Evolutionary conservation across 805 yeast species (phyloP).

Genomic region (Metschnikowia continentalis): DNA sequence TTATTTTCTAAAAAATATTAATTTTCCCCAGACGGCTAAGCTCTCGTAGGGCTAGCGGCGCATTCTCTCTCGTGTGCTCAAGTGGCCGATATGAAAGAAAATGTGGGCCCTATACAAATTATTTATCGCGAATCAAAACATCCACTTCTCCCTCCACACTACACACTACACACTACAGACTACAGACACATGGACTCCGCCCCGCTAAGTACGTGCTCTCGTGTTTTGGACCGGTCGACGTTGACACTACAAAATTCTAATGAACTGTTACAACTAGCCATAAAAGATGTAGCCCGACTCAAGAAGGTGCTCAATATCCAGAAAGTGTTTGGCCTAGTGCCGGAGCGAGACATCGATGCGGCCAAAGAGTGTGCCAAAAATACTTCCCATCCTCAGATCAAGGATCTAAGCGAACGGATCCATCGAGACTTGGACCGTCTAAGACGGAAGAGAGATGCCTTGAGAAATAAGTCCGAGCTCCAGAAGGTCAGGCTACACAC

Average conservation of each 20-base stretch:
- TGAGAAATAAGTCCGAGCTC: conserved; percentile 36
- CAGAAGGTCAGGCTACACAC: conserved; percentile 36
- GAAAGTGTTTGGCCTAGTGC: conserved; percentile 48
- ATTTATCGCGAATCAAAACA: conserved; percentile 5
- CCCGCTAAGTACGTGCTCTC: conserved; percentile 6
- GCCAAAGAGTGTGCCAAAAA: conserved; percentile 35
- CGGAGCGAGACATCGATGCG: conserved; percentile 42
- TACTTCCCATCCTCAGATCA: conserved; percentile 42
- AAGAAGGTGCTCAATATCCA: conserved; percentile 39
- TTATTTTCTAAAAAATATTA: background rate
- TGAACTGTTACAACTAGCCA: conserved; percentile 29
- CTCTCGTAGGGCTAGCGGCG: background rate
- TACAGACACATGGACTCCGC: background rate
- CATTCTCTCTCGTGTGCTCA: background rate
- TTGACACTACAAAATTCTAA: conserved; percentile 31
- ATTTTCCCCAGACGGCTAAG: background rate
- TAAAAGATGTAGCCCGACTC: conserved; percentile 39
- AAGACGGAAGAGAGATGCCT: conserved; percentile 27
- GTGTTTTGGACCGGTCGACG: conserved; percentile 22
- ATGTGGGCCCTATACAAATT: background rate
- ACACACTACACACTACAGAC: too few species aligned
- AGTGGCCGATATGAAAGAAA: background rate
- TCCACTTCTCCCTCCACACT: background rate
- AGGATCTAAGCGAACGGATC: conserved; percentile 26
- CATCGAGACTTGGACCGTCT: conserved; percentile 31